These are phyloP conservation scores for Ramularia collo-cygni DNA, from an alignment of 2,329 filamentous ascomycete species.

Conservation along the genomic window DNA sequence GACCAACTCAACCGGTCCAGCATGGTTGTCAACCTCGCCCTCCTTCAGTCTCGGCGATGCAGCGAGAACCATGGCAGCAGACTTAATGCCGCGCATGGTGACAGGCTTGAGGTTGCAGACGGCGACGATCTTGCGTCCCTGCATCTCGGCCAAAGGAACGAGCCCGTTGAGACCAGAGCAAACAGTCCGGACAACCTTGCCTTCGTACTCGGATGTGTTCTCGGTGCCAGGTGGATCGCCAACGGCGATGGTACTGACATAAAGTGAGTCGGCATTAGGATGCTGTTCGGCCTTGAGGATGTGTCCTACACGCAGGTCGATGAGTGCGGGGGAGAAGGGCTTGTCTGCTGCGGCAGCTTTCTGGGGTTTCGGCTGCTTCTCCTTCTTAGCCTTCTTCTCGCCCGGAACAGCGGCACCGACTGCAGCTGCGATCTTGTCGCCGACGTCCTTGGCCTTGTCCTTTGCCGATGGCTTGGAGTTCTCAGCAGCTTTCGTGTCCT, in stretches of 20 bases:
- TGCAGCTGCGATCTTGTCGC: conserved; percentile 43
- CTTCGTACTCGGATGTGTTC: conserved; percentile 86
- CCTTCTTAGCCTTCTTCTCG: conserved; percentile 64
- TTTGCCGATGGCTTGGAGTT: conserved; percentile 29
- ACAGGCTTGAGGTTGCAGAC: conserved; percentile 98
- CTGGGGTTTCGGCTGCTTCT: conserved; percentile 71
- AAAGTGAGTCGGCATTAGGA: conserved; percentile 93
- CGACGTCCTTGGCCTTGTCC: conserved; percentile 41
- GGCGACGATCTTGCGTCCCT: conserved; percentile 86
- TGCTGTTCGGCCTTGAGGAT: conserved; percentile 94
- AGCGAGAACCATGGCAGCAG: conserved; percentile 84
- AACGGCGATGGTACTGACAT: conserved; percentile 90
- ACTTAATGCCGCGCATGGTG: conserved; percentile 90
- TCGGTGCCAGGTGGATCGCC: conserved; percentile 80
- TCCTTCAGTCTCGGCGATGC: conserved; percentile 78
- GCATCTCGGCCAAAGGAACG: conserved; percentile 91
- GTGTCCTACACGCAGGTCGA: conserved; percentile 93
- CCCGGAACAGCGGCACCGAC: conserved; percentile 36
- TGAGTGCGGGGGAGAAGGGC: conserved; percentile 73
- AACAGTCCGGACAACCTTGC: conserved; percentile 85
- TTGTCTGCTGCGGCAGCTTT: conserved; percentile 58
- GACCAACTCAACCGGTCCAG: conserved; percentile 86
- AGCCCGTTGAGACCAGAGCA: conserved; percentile 95
- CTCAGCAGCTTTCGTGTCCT: conserved; percentile 41
- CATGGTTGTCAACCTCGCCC: conserved; percentile 78